These are phyloP conservation scores for Paradendryphiella salina DNA, from an alignment of 2,329 filamentous ascomycete genomes.

Conservation along the genomic window DNA sequence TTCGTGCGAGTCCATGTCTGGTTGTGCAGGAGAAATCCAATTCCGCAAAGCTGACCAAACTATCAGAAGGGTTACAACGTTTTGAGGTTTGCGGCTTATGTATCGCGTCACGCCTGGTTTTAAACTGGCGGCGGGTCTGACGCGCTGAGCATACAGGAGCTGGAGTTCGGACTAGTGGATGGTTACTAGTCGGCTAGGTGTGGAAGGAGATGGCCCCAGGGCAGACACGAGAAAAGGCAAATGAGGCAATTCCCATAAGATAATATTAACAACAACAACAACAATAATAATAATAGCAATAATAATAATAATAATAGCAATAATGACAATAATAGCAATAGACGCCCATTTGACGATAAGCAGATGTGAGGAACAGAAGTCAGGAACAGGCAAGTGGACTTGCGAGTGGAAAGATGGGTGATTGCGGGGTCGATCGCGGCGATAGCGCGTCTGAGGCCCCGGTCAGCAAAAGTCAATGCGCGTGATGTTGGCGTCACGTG, in stretches of 20 bases:
- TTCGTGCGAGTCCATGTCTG: constrained; percentile 11
- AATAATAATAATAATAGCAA: background rate
- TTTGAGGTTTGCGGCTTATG: background rate
- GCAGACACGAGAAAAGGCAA: too few species aligned
- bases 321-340: background rate
- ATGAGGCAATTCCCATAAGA: too few species aligned
- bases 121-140: background rate
- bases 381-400: constrained; percentile 7
- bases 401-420: constrained; percentile 5
- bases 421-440: constrained; percentile 19
- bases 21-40: background rate
- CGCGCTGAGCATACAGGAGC: background rate
- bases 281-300: background rate
- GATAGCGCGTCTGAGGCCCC: constrained; percentile 8
- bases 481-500: constrained; percentile 15
- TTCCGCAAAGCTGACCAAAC: background rate
- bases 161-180: background rate
- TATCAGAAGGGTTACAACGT: background rate
- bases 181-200: background rate
- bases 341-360: background rate
- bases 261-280: background rate
- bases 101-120: background rate
- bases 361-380: background rate
- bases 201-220: background rate
- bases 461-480: constrained; percentile 6